Evolutionary conservation across 345 rosid species (phyloP).

Genomic region (Pistacia vera): DNA sequence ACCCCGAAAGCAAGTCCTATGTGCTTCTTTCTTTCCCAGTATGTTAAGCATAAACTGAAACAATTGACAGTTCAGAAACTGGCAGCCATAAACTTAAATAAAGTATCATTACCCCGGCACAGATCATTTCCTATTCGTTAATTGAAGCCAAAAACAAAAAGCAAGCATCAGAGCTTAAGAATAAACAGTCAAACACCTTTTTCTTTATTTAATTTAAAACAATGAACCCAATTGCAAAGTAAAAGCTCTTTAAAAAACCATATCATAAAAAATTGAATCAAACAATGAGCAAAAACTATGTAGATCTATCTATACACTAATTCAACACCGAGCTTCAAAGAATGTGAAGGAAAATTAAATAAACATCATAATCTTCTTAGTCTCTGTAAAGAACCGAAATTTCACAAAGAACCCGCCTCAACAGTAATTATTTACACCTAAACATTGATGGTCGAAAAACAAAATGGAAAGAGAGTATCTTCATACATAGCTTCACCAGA

Average conservation of each 20-base stretch:
- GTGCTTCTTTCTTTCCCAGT: background rate
- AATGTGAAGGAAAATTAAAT: background rate
- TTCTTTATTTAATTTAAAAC: too few relatives aligned
- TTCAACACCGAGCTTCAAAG: conserved; percentile 6
- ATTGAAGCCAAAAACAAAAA: background rate
- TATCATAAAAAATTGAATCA: background rate
- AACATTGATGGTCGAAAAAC: background rate
- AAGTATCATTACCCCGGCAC: background rate
- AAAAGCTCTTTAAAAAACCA: background rate
- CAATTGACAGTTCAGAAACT: background rate
- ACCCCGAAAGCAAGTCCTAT: background rate
- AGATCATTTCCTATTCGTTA: background rate
- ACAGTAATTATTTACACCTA: background rate
- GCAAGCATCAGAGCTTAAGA: background rate
- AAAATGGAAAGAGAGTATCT: background rate
- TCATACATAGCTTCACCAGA: background rate
- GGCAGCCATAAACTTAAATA: background rate
- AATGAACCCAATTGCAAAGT: background rate
- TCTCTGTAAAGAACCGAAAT: background rate
- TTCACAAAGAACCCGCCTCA: background rate
- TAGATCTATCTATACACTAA: conserved; percentile 7
- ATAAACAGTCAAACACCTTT: background rate
- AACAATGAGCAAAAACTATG: background rate
- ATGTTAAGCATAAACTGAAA: background rate
- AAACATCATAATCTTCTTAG: conserved; percentile 3